Percentiles rank a stretch among this genome's conserved stretches.
These are phyloP conservation scores for Cladobotryum mycophilum DNA, from an alignment of 2,329 filamentous ascomycete species.

Conservation along the genomic window DNA sequence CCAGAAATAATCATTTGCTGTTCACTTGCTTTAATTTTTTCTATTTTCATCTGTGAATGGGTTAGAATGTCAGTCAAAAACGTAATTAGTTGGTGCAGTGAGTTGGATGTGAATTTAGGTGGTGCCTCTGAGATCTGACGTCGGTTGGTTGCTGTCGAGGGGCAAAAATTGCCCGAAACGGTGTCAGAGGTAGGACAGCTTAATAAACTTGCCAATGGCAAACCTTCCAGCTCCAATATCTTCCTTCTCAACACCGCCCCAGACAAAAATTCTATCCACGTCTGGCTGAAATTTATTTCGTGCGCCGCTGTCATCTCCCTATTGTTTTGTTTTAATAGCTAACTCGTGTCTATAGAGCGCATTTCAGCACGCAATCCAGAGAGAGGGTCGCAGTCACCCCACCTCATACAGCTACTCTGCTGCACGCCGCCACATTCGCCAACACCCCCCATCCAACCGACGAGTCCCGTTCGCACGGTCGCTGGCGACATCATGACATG, in stretches of 20 bases:
- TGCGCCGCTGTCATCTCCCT: not conserved
- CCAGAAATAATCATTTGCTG: no score
- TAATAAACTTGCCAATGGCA: no score
- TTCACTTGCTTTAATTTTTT: no score
- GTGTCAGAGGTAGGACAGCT: no score
- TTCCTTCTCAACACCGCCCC: no score
- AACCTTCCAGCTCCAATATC: no score
- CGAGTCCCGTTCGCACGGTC: slow-evolving; percentile 9
- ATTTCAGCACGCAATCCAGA: not conserved
- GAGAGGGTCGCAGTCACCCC: not conserved
- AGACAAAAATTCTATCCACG: no score
- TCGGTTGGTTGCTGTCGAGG: not conserved
- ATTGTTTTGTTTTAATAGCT: not conserved
- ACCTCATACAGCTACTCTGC: not conserved
- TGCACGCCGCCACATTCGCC: not conserved
- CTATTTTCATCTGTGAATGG: no score
- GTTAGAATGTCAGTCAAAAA: no score
- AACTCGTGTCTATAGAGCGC: slow-evolving; percentile 11
- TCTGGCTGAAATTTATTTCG: not conserved
- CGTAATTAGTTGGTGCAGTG: no score
- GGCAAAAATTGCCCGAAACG: not conserved
- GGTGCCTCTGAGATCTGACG: not conserved
- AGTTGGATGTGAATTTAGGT: no score
- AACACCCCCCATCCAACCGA: slow-evolving; percentile 14
- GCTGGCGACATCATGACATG: slow-evolving; percentile 21